A percentile compares a stretch with the other conserved stretches of the same genome.
These are phyloP conservation scores for Yarrowia sp. DNA, from an alignment of 805 yeast species.

Conservation along the genomic window DNA sequence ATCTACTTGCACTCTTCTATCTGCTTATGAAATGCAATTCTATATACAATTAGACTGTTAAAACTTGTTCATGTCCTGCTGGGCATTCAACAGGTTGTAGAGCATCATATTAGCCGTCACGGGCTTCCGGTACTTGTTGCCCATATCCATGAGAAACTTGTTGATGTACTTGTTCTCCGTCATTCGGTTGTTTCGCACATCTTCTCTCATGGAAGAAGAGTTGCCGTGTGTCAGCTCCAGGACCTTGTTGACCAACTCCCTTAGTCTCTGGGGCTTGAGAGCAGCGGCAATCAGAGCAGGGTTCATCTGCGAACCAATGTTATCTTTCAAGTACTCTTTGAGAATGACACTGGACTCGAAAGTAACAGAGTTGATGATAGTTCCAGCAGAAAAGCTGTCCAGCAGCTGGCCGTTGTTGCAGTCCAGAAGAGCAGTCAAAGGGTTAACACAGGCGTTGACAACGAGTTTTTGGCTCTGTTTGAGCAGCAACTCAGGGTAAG, in stretches of 20 bases:
- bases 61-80: slow-evolving; percentile 9
- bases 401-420: slow-evolving; percentile 78
- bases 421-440: slow-evolving; percentile 78
- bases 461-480: slow-evolving; percentile 78
- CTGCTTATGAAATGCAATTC: not conserved
- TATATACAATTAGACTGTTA: not conserved
- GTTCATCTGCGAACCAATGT: slow-evolving; percentile 40
- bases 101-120: slow-evolving; percentile 59
- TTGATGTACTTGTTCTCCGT: slow-evolving; percentile 86
- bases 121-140: slow-evolving; percentile 53
- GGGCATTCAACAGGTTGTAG: slow-evolving; percentile 53
- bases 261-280: slow-evolving; percentile 48
- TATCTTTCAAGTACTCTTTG: slow-evolving; percentile 37
- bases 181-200: slow-evolving; percentile 58
- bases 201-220: slow-evolving; percentile 75
- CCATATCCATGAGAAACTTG: slow-evolving; percentile 73
- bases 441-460: slow-evolving; percentile 83
- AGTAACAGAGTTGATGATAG: slow-evolving; percentile 55
- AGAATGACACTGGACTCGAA: slow-evolving; percentile 57
- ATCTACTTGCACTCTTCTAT: no score
- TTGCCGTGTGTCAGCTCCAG: slow-evolving; percentile 61
- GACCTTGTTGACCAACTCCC: slow-evolving; percentile 52
- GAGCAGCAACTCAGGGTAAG: slow-evolving; percentile 57
- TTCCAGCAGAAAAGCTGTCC: slow-evolving; percentile 50
- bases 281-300: slow-evolving; percentile 41